Evolutionary conservation across 495 filamentous ascomycete species (phyloP), one percentile per base, ranked within the genome.

Genomic region (Evansstolkia leycettana): DNA sequence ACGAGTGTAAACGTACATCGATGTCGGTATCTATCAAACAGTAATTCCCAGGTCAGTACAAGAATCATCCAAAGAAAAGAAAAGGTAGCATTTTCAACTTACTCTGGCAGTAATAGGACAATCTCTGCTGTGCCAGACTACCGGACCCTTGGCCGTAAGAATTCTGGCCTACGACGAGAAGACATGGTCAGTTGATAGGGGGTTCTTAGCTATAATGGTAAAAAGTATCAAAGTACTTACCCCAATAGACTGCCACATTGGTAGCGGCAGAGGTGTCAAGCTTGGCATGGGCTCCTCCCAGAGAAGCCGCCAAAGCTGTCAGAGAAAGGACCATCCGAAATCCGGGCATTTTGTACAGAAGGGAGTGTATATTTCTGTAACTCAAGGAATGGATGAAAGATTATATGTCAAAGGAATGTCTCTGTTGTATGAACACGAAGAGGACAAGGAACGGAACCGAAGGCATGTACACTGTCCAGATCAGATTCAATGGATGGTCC

Each of bases 181-280:
- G n/a, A n/a, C 42, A 7, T 19, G 27, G 2, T 6, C 17, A 23
- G 20, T 9, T 9, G 9, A n/a, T 26, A 7, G 24, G 7, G 7
- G 24, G 24, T n/a, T n/a, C 7, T n/a, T 7, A 26, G 24, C 7
- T 26, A n/a, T 31, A 37, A 10, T 33, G 19, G 7, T 18, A n/a
- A n/a, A n/a, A n/a, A n/a, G n/a, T n/a, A n/a, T n/a, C n/a, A n/a
- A n/a, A 34, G n/a, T 31, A 32, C 52, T 40, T 51, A 73, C 62
- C 76, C 76, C 76, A 81, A 46, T 81, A 81, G 6, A 79, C 59
- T 13, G 64, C 71, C 34, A 79, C 41, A 47, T 76, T 81, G 31
- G 45, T 59, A 3, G 46, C 45, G 2, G 67, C 62, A 16, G 32
- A 40, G 17, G 69, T 33, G 39, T 69, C 57, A 35, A 76, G 52